These are phyloP conservation scores for Juglanconis juglandina DNA, from an alignment of 2,329 filamentous ascomycete species.

Conservation along the genomic window DNA sequence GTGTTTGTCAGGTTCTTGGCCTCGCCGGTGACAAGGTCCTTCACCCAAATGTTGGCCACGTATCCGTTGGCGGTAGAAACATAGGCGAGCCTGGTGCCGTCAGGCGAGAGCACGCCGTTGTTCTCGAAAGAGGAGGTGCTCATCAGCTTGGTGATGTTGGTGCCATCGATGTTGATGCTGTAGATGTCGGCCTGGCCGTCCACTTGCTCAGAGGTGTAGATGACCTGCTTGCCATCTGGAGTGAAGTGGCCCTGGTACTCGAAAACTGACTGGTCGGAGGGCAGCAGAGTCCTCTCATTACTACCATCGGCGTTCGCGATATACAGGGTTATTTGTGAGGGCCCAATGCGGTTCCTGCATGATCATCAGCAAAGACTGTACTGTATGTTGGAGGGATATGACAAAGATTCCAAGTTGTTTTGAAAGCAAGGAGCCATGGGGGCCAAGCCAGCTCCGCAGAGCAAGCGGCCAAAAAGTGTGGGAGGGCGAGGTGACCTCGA, in stretches of 20 bases:
- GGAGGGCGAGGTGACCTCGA: not conserved
- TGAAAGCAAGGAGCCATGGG: too few relatives aligned
- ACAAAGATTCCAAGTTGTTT: too few relatives aligned
- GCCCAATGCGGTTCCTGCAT: slow-evolving; percentile 23
- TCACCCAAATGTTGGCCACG: slow-evolving; percentile 38
- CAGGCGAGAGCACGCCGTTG: slow-evolving; percentile 33
- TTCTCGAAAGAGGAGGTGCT: slow-evolving; percentile 35
- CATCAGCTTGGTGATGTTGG: slow-evolving; percentile 31
- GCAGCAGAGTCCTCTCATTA: slow-evolving; percentile 32
- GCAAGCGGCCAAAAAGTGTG: not conserved
- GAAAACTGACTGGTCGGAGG: slow-evolving; percentile 26
- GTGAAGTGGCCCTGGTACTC: slow-evolving; percentile 40
- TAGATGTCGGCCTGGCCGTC: slow-evolving; percentile 41
- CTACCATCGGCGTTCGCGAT: slow-evolving; percentile 37
- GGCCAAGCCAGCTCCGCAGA: not conserved
- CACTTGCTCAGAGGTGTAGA: slow-evolving; percentile 38
- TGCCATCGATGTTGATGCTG: slow-evolving; percentile 32
- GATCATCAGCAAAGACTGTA: not conserved
- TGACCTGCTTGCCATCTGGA: slow-evolving; percentile 35
- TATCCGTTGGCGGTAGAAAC: slow-evolving; percentile 35
- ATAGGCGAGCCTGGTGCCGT: slow-evolving; percentile 35
- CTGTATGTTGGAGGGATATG: too few relatives aligned
- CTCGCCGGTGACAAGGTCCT: slow-evolving; percentile 32
- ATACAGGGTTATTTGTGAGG: slow-evolving; percentile 20
- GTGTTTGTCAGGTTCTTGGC: slow-evolving; percentile 35